Evolutionary conservation across 2,329 filamentous ascomycete genomes (phyloP), one percentile per base, ranked within the genome.

Genomic region (Aspergillus japonicus): DNA sequence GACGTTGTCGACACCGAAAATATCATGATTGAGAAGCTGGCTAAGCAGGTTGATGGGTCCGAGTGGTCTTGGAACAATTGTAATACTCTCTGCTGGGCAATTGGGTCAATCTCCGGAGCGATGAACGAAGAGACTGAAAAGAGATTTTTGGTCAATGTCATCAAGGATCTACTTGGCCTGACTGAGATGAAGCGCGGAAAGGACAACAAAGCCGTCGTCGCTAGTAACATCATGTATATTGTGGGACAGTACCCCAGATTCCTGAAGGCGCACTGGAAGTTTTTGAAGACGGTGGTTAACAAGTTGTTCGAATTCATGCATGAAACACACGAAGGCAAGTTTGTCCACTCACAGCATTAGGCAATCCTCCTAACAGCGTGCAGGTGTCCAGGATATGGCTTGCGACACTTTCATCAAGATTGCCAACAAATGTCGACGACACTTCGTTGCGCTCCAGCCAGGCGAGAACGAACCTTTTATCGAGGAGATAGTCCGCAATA

Each of bases 301-400:
- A 99, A 99, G 82, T 85, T 99, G 5, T 99, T 99, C 71, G 95
- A 99, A 80, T 99, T 99, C 74, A 99, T 99, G 95, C 95, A 99
- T 76, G 95, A 99, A 78, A 98, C 95, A 1, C 95, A 99, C 72
- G 95, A 99, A 81, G 95, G 91, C 88, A 78, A 69, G 83, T 75
- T 58, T 5, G 16, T 8, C 23, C 8, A 14, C 50, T 29, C 26
- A 21, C 44, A 23, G 29, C 16, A 21, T 10, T 11, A 52, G 16
- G 4, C n/a, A 12, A n/a, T 16, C 26, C 47, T 23, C 47, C 65
- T 71, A 61, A 69, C 72, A 77, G 68, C 78, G 59, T 60, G 62
- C 65, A 90, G 88, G 92, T 81, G 95, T 99, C 26, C 96, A 99
- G 79, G 95, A 99, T 78, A 99, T 99, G 96, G 95, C 95, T 71